Evolutionary conservation across 495 filamentous ascomycete genomes (phyloP).

Genomic region (Neurospora sp.): DNA sequence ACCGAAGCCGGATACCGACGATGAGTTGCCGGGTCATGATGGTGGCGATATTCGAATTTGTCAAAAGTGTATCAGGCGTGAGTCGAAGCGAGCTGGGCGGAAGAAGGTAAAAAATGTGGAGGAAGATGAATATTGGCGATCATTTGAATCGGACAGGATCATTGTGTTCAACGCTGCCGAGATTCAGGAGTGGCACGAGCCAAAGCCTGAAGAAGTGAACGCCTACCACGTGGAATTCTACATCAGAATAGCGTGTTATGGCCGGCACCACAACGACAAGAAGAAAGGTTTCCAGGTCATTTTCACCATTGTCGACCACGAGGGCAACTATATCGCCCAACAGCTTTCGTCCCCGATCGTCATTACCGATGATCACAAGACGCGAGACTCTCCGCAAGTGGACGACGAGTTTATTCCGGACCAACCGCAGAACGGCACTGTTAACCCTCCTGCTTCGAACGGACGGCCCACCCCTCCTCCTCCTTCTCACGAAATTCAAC

Average conservation of each 20-base stretch:
- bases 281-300: slow-evolving; percentile 78
- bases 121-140: slow-evolving; percentile 70
- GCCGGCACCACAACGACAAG: slow-evolving; percentile 87
- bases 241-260: slow-evolving; percentile 97
- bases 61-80: slow-evolving; percentile 67
- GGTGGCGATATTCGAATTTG: slow-evolving; percentile 88
- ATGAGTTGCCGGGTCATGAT: slow-evolving; percentile 57
- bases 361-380: slow-evolving; percentile 97
- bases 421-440: background rate
- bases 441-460: background rate
- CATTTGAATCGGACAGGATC: slow-evolving; percentile 66
- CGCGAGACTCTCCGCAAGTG: slow-evolving; percentile 22
- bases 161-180: slow-evolving; percentile 94
- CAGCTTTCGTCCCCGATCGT: slow-evolving; percentile 78
- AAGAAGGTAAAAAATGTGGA: slow-evolving; percentile 82
- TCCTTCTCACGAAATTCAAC: background rate
- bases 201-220: slow-evolving; percentile 37
- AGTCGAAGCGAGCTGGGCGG: slow-evolving; percentile 77
- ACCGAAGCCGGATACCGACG: slow-evolving; percentile 34
- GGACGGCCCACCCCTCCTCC: background rate
- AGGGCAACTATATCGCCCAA: slow-evolving; percentile 66
- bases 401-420: background rate
- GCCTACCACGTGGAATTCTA: slow-evolving; percentile 66
- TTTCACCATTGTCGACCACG: slow-evolving; percentile 78
- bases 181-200: slow-evolving; percentile 70